Evolutionary conservation across 495 filamentous ascomycete genomes (phyloP).

Genomic region (Clohesyomyces aquaticus): DNA sequence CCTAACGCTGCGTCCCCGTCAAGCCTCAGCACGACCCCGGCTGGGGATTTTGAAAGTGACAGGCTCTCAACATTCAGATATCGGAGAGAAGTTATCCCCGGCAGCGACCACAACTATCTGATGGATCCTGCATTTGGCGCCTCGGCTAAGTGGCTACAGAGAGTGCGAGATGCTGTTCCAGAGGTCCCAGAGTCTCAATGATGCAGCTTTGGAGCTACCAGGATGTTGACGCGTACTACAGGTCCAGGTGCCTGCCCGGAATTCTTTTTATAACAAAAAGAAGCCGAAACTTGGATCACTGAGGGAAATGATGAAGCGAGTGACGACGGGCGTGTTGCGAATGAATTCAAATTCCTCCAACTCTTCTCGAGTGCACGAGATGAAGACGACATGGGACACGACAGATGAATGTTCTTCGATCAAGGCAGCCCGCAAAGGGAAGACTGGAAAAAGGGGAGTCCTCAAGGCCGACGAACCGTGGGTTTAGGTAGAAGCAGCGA

Average conservation of each 20-base stretch:
- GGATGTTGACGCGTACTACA: no score
- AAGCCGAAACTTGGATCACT: not conserved
- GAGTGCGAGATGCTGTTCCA: conserved; percentile 21
- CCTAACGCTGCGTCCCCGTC: not conserved
- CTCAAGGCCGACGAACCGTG: not conserved
- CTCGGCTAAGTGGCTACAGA: conserved; percentile 15
- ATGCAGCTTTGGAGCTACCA: no score
- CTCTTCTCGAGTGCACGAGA: not conserved
- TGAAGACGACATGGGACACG: not conserved
- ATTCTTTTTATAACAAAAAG: no score
- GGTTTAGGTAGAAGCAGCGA: not conserved
- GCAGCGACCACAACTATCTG: conserved; percentile 22
- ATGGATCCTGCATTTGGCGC: conserved; percentile 27
- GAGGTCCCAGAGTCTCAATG: conserved; percentile 7
- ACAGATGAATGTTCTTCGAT: conserved; percentile 10
- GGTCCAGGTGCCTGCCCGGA: no score
- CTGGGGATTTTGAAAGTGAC: not conserved
- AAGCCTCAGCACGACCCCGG: not conserved
- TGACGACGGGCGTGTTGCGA: not conserved
- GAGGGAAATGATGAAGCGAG: not conserved
- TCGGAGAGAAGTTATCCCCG: conserved; percentile 10
- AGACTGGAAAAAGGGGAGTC: not conserved
- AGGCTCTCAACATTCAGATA: not conserved
- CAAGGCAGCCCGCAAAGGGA: conserved; percentile 1
- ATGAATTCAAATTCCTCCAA: not conserved